Conservation (phyloP, 2,329 filamentous ascomycete genomes). For the Neofusicoccum parvum region DNA sequence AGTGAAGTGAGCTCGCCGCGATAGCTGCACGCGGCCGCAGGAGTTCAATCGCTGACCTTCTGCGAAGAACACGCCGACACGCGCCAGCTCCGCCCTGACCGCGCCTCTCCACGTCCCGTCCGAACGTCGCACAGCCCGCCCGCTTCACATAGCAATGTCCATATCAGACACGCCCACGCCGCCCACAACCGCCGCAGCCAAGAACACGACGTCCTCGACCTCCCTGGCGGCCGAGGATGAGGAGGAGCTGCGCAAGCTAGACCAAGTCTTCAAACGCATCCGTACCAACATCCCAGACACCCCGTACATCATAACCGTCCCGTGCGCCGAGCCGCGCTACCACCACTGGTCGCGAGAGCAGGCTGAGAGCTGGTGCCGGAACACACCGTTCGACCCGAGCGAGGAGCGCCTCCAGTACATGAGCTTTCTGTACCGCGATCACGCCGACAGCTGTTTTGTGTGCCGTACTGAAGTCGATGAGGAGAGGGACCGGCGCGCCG, state of each 20-base stretch:
- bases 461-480: conserved; percentile 57
- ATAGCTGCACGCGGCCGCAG: neutral
- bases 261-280: conserved; percentile 47
- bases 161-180: conserved; percentile 34
- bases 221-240: conserved; percentile 33
- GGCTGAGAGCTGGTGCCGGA: conserved; percentile 44
- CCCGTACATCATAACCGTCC: conserved; percentile 53
- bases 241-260: conserved; percentile 43
- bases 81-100: conserved; percentile 16
- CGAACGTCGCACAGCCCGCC: conserved; percentile 17
- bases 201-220: conserved; percentile 3
- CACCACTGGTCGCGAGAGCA: conserved; percentile 46
- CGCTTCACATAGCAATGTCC: conserved; percentile 31
- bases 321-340: conserved; percentile 46
- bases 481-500: conserved; percentile 50
- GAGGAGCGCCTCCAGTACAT: conserved; percentile 65
- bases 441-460: conserved; percentile 52
- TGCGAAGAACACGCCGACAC: conserved; percentile 10
- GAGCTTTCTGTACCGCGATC: conserved; percentile 62
- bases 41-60: conserved; percentile 2
- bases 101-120: conserved; percentile 14
- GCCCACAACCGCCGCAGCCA: conserved; percentile 31
- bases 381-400: conserved; percentile 56
- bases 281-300: conserved; percentile 43
- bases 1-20: conserved; percentile 15